Base-by-base conservation (phyloP, 495 filamentous ascomycete genomes). In the Neurospora sp. region DNA sequence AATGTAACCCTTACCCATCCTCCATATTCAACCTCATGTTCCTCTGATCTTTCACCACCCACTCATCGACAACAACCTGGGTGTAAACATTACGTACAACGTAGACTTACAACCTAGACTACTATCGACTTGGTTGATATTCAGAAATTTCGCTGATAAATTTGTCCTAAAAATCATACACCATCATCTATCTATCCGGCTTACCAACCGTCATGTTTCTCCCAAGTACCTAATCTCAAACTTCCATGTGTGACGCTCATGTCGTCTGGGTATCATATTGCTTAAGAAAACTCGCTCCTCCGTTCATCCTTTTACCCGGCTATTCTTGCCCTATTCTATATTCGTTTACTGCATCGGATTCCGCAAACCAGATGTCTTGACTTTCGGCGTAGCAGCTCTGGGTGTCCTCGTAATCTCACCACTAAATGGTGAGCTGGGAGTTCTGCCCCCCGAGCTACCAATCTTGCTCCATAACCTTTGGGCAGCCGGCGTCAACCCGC, bases 401-500 rank as follows among this genome's bases (percentile, higher is more conserved):
- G 79, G 77, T 4, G 82, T 81, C 6, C 79, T 82, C 53, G 61
- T 74, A 37, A 74, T 69, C 40, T 71, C 68, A 40, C 80, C 81
- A 41, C 82, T 84, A 78, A 89, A 89, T 12, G 81, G 83, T 41
- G 81, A 86, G 69, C 85, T 82, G 27, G 84, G 84, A 53, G 82
- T 82, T 68, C 81, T 83, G 42, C 83, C 84, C 70, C 84, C 85
- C 5, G 80, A 79, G 65, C 84, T 88, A 40, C 88, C 89, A 53
- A 95, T 87, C 76, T 85, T 89, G 59, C 88, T 86, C 83, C 93
- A 89, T 70, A 99, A 80, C 78, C 89, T 88, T 83, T 92, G 89
- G 41, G 89, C 96, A 9, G 96, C 96, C 18, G 96, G 96, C 18
- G 93, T 93, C 73, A 93, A 81, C 3, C 42, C 70, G 3, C 85